Conservation (phyloP, 805 yeast species). For the Nadsonia fulvescens region DNA sequence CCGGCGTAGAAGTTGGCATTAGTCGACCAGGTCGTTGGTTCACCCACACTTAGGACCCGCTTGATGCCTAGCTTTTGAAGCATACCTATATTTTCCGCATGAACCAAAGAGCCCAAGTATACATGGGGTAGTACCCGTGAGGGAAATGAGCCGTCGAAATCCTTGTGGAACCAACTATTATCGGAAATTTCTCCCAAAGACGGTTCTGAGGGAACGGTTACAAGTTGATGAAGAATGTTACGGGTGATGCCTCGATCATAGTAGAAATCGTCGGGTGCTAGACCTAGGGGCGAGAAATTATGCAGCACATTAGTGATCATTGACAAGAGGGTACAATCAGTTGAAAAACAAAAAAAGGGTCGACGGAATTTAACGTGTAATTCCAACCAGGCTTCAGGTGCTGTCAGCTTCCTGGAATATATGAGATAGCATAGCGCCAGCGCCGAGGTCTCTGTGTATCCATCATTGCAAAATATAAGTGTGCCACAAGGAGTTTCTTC, state of each 20-base stretch:
- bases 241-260: too few relatives aligned
- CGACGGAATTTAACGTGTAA: slow-evolving; percentile 48
- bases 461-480: slow-evolving; percentile 69
- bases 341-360: slow-evolving; percentile 69
- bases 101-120: slow-evolving; percentile 68
- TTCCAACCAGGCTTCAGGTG: slow-evolving; percentile 48
- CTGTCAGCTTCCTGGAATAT: slow-evolving; percentile 39
- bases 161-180: slow-evolving; percentile 15
- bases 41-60: slow-evolving; percentile 77
- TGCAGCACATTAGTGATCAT: slow-evolving; percentile 47
- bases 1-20: slow-evolving; percentile 6
- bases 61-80: slow-evolving; percentile 48
- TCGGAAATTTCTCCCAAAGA: background rate
- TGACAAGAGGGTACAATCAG: slow-evolving; percentile 46
- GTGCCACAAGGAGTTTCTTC: slow-evolving; percentile 20
- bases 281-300: slow-evolving; percentile 36
- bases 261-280: slow-evolving; percentile 4
- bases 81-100: slow-evolving; percentile 57
- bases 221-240: too few relatives aligned
- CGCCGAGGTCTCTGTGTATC: slow-evolving; percentile 82
- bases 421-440: slow-evolving; percentile 52
- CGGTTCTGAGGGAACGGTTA: slow-evolving; percentile 3
- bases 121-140: slow-evolving; percentile 68
- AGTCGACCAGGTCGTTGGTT: slow-evolving; percentile 41
- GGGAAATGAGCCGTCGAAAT: slow-evolving; percentile 58